These are phyloP conservation scores for Penicillium frequentans DNA, from an alignment of 2,329 filamentous ascomycete genomes.

Conservation along the genomic window DNA sequence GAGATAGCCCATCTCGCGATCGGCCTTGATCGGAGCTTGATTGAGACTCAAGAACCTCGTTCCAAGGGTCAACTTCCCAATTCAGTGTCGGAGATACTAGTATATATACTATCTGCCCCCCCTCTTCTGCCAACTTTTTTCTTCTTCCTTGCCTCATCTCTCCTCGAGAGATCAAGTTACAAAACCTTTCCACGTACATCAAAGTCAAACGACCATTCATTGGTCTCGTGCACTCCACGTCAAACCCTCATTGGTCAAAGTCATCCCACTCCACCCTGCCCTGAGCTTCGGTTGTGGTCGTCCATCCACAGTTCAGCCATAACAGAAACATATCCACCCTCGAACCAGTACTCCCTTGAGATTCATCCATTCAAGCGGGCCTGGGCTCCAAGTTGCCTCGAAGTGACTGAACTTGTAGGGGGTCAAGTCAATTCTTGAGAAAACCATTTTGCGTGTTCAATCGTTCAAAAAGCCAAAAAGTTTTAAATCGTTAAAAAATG, in stretches of 20 bases:
- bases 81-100: background rate
- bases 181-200: too few species aligned
- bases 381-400: constrained; percentile 10
- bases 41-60: background rate
- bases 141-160: background rate
- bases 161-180: background rate
- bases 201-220: too few species aligned
- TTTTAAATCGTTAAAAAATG: constrained; percentile 1
- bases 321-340: constrained; percentile 3
- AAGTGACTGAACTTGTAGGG: constrained; percentile 19
- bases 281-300: background rate
- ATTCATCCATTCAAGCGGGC: constrained; percentile 8
- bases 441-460: constrained; percentile 12
- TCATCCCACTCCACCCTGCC: background rate
- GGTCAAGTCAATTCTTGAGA: constrained; percentile 9
- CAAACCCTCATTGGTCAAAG: background rate
- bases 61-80: background rate
- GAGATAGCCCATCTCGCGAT: too few species aligned
- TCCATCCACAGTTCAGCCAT: background rate
- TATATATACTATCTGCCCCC: background rate
- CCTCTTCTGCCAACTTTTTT: background rate
- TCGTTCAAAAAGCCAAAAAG: constrained; percentile 3
- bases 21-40: too few species aligned
- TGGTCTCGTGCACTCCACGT: too few species aligned
- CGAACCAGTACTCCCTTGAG: background rate